phyloP scores from a whole-genome alignment of 345 rosid genomes.

The Hypericum perforatum region DNA sequence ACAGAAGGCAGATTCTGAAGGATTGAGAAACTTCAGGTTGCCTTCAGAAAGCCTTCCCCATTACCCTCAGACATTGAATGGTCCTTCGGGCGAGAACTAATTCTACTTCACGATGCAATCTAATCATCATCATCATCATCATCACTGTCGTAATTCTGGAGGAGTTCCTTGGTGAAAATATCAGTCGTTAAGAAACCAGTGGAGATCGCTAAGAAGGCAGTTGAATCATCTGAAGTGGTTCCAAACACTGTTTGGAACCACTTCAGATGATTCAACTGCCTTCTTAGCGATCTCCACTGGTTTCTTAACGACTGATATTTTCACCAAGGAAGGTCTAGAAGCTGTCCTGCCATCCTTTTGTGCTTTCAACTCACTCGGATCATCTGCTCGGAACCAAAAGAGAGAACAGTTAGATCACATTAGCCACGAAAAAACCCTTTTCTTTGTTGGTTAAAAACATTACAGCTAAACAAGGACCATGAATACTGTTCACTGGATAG shows the following conservation, averaged over 20 bases:
- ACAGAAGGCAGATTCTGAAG: too few species aligned
- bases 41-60: too few species aligned
- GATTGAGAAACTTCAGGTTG: too few species aligned
- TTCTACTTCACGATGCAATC: too few species aligned
- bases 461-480: neutral
- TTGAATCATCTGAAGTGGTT: too few species aligned
- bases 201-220: too few species aligned
- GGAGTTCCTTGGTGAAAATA: too few species aligned
- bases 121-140: conserved; percentile 33
- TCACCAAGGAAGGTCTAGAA: conserved; percentile 23
- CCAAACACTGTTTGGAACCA: conserved; percentile 19
- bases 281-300: conserved; percentile 16
- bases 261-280: conserved; percentile 23
- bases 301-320: conserved; percentile 46
- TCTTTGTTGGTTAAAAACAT: neutral
- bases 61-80: too few species aligned
- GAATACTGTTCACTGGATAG: too few species aligned
- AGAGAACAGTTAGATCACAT: neutral
- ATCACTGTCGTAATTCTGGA: conserved; percentile 56
- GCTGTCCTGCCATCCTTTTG: conserved; percentile 20
- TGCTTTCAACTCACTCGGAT: conserved; percentile 13
- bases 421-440: neutral
- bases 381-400: conserved; percentile 15
- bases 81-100: too few species aligned
- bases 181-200: too few species aligned